phyloP scores from a whole-genome alignment of 2,329 filamentous ascomycete genomes.

The Claviceps capensis region DNA sequence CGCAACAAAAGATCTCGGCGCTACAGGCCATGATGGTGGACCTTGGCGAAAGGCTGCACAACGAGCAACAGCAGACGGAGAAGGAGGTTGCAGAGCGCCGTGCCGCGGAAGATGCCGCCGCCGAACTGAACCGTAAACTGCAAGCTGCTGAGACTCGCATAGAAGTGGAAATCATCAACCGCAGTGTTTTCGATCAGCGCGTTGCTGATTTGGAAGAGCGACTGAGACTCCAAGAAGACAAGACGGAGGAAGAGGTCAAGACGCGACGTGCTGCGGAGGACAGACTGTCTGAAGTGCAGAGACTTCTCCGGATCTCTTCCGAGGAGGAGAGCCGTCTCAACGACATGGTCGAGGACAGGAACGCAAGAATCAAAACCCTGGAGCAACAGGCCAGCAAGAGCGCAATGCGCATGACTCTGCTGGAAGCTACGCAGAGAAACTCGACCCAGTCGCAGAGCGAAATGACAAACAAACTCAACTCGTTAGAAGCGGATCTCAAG shows the following conservation, averaged over 20 bases:
- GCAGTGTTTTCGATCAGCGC: constrained; percentile 44
- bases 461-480: constrained; percentile 39
- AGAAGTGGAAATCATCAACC: constrained; percentile 47
- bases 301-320: constrained; percentile 52
- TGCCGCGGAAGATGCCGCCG: constrained; percentile 36
- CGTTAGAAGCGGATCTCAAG: constrained; percentile 39
- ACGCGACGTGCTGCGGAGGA: constrained; percentile 57
- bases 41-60: constrained; percentile 41
- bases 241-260: constrained; percentile 49
- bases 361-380: constrained; percentile 48
- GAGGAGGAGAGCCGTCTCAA: constrained; percentile 59
- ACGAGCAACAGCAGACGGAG: constrained; percentile 34
- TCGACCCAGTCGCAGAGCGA: constrained; percentile 40
- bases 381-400: constrained; percentile 43
- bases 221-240: constrained; percentile 47
- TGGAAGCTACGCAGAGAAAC: constrained; percentile 53
- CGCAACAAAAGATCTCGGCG: constrained; percentile 40
- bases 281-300: constrained; percentile 57
- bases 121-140: constrained; percentile 40
- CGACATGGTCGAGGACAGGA: constrained; percentile 53
- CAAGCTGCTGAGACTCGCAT: constrained; percentile 44
- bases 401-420: constrained; percentile 47
- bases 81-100: constrained; percentile 35
- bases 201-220: constrained; percentile 57
- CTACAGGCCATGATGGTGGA: constrained; percentile 46